A percentile compares a stretch with the other conserved stretches of the same genome.
Conservation (phyloP, 257 asterid species). For the Solanum tarijense region DNA sequence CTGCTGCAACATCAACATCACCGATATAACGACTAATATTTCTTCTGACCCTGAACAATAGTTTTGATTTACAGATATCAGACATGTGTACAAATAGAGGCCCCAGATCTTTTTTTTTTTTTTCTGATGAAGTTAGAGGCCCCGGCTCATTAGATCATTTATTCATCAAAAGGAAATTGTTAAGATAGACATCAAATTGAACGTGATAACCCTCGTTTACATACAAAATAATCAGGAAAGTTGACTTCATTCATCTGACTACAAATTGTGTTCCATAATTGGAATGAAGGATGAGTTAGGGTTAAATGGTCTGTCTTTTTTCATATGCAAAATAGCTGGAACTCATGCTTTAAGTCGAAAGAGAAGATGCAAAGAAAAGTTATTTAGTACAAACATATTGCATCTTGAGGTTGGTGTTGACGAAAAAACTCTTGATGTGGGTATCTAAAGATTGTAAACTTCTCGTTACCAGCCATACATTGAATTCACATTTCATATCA, state of each 20-base stretch:
- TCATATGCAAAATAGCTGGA: not conserved
- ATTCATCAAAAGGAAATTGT: not conserved
- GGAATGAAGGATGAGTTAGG: not conserved
- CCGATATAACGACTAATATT: conserved; percentile 58
- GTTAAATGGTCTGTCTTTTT: not conserved
- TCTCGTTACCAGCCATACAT: not conserved
- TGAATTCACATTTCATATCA: not conserved
- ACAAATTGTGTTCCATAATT: not conserved
- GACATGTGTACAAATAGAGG: not conserved
- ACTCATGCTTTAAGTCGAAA: not conserved
- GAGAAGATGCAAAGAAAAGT: not conserved
- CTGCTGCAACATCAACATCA: conserved; percentile 96
- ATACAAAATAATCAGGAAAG: not conserved
- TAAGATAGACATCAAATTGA: not conserved
- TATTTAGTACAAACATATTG: not conserved
- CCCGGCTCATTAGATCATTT: not conserved
- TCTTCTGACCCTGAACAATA: conserved; percentile 65
- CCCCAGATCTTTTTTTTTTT: not conserved
- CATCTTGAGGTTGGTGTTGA: not conserved
- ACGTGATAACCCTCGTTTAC: not conserved
- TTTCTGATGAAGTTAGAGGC: not conserved
- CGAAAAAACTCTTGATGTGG: not conserved
- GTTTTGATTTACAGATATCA: conserved; percentile 3
- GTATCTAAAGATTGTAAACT: not conserved
- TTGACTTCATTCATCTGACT: not conserved